Conservation (phyloP, 768 basidiomycete species). For the Serpula lacrymans region DNA sequence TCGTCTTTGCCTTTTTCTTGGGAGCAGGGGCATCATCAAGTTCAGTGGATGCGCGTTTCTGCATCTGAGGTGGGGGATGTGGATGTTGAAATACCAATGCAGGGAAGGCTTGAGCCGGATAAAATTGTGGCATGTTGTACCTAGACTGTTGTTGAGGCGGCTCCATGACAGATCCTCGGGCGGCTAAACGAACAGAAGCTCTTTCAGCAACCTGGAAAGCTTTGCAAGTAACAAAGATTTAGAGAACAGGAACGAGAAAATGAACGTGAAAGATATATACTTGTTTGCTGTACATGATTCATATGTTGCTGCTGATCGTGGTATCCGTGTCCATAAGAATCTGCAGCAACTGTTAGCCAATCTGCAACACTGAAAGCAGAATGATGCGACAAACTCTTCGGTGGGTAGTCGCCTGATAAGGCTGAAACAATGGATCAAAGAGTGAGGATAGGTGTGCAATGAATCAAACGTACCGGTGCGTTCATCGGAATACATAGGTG, state of each 20-base stretch:
- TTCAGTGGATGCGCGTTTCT: constrained; percentile 36
- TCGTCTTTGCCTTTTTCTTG: constrained; percentile 47
- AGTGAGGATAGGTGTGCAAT: constrained; percentile 7
- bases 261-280: constrained; percentile 25
- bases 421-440: constrained; percentile 25
- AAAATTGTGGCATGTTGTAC: constrained; percentile 33
- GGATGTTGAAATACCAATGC: constrained; percentile 28
- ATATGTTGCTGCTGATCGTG: constrained; percentile 31
- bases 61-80: constrained; percentile 24
- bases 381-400: constrained; percentile 31
- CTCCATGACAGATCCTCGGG: constrained; percentile 41
- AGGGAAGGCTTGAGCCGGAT: constrained; percentile 22
- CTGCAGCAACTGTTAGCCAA: constrained; percentile 21
- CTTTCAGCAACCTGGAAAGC: constrained; percentile 54
- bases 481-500: constrained; percentile 55
- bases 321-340: constrained; percentile 29
- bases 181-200: constrained; percentile 56
- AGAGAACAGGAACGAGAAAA: constrained; percentile 16
- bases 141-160: constrained; percentile 25
- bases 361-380: constrained; percentile 4
- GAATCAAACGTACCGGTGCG: constrained; percentile 46
- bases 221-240: constrained; percentile 23
- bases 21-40: constrained; percentile 38
- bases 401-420: constrained; percentile 40
- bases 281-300: constrained; percentile 24